Evolutionary conservation across 2,329 filamentous ascomycete genomes (phyloP).

Genomic region (Trichoderma sp.): DNA sequence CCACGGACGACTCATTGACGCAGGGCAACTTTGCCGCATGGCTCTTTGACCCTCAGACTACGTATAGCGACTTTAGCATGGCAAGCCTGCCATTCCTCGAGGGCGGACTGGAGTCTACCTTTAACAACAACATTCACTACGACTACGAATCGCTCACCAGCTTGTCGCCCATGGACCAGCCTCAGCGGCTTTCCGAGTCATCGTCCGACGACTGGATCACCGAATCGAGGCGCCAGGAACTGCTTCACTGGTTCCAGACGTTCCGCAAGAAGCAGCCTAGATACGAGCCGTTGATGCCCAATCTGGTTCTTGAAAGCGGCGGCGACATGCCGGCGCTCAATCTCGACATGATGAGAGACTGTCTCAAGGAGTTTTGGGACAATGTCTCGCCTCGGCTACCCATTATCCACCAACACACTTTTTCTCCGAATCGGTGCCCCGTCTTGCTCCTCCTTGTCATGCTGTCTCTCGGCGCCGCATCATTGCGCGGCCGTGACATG

Average conservation of each 20-base stretch:
- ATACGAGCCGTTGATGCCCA: constrained; percentile 38
- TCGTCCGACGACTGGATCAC: constrained; percentile 47
- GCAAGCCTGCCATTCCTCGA: constrained; percentile 50
- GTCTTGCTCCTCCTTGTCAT: constrained; percentile 77
- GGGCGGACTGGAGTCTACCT: constrained; percentile 51
- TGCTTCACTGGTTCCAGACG: constrained; percentile 45
- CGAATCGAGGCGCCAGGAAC: constrained; percentile 47
- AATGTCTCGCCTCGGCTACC: constrained; percentile 83
- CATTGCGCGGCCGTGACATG: constrained; percentile 66
- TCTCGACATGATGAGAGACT: constrained; percentile 80
- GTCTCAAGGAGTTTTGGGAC: constrained; percentile 84
- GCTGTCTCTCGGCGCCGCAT: constrained; percentile 81
- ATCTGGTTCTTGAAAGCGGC: constrained; percentile 41
- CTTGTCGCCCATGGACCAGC: constrained; percentile 47
- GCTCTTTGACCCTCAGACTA: constrained; percentile 51
- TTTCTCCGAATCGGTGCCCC: constrained; percentile 76
- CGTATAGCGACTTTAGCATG: constrained; percentile 45
- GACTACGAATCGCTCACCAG: constrained; percentile 53
- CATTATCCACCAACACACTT: constrained; percentile 85
- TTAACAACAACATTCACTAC: constrained; percentile 54
- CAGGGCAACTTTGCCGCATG: constrained; percentile 52
- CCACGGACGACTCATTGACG: constrained; percentile 38
- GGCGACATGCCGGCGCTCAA: constrained; percentile 58
- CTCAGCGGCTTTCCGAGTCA: constrained; percentile 40
- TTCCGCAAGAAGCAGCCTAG: constrained; percentile 48